Evolutionary conservation across 371 early-diverging fungal genomes (phyloP).

Genomic region (Dichotomocladium elegans): DNA sequence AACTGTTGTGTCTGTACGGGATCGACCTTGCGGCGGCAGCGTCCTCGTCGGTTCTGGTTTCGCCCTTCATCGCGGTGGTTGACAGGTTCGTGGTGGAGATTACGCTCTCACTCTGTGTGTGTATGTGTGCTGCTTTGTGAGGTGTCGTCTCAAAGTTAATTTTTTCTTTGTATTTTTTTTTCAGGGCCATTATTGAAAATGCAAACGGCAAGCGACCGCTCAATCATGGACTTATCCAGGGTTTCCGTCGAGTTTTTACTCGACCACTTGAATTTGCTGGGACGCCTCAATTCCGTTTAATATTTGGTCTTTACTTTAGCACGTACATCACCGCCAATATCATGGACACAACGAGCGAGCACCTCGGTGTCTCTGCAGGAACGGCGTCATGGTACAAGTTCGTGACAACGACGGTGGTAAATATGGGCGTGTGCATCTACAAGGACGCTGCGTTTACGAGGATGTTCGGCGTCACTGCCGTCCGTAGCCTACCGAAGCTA

Average conservation of each 20-base stretch:
- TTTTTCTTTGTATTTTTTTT: background rate
- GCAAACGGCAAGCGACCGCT: constrained; percentile 51
- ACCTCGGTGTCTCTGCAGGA: constrained; percentile 17
- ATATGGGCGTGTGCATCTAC: constrained; percentile 51
- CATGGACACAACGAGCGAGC: constrained; percentile 50
- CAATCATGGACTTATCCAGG: constrained; percentile 35
- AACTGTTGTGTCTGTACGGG: constrained; percentile 23
- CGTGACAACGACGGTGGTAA: constrained; percentile 48
- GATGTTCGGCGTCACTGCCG: constrained; percentile 49
- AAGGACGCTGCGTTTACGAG: constrained; percentile 61
- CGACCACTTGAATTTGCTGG: constrained; percentile 40
- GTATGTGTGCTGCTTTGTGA: no score
- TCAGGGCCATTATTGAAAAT: constrained; percentile 59
- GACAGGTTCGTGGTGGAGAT: constrained; percentile 39
- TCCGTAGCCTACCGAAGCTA: constrained; percentile 40
- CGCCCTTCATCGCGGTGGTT: constrained; percentile 63
- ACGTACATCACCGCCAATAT: constrained; percentile 59
- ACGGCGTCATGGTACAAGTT: constrained; percentile 49
- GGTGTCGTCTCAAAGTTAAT: background rate
- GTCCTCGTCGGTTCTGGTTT: constrained; percentile 42
- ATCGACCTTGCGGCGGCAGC: constrained; percentile 43
- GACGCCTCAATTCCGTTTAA: constrained; percentile 43
- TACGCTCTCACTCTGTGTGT: no score
- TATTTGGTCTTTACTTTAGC: constrained; percentile 51
- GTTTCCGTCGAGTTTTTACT: constrained; percentile 32